These are phyloP conservation scores for Alternaria arborescens DNA, from an alignment of 2,329 filamentous ascomycete species.

Conservation along the genomic window DNA sequence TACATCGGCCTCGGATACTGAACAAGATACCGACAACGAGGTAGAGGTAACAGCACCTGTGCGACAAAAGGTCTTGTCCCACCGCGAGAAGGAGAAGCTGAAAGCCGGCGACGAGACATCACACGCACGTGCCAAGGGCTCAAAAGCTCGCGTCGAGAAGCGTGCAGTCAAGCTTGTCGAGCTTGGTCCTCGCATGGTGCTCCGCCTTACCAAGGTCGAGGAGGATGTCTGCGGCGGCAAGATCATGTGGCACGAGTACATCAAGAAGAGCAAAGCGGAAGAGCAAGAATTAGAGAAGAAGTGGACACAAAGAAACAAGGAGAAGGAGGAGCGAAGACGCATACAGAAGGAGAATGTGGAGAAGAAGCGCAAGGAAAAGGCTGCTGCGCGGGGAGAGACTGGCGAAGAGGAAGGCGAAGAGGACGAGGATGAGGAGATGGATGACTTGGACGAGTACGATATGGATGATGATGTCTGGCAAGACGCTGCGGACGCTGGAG, in stretches of 20 bases:
- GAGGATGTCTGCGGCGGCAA: constrained; percentile 90
- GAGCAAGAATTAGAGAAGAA: constrained; percentile 79
- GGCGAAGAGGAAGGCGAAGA: constrained; percentile 58
- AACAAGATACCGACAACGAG: constrained; percentile 93
- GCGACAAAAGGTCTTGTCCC: constrained; percentile 69
- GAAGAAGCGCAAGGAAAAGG: constrained; percentile 74
- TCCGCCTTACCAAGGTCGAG: constrained; percentile 94
- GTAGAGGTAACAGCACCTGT: constrained; percentile 77
- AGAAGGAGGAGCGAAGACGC: constrained; percentile 83
- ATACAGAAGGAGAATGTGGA: constrained; percentile 91
- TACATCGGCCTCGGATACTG: constrained; percentile 90
- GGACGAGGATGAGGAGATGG: constrained; percentile 60
- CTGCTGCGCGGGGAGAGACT: constrained; percentile 36
- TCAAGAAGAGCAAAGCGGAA: constrained; percentile 83
- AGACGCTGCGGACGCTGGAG: constrained; percentile 60
- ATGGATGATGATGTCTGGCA: constrained; percentile 62
- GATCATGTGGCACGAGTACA: constrained; percentile 97
- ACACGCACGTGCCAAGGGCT: constrained; percentile 46
- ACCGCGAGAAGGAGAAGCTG: constrained; percentile 58
- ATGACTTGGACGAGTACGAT: constrained; percentile 59
- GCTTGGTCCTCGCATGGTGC: constrained; percentile 85
- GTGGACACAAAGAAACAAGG: constrained; percentile 79
- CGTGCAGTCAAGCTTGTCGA: constrained; percentile 92
- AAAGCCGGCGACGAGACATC: constrained; percentile 52
- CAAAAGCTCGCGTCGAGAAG: constrained; percentile 71